Evolutionary conservation across 495 filamentous ascomycete species (phyloP).

Genomic region (Penicillium salamii): DNA sequence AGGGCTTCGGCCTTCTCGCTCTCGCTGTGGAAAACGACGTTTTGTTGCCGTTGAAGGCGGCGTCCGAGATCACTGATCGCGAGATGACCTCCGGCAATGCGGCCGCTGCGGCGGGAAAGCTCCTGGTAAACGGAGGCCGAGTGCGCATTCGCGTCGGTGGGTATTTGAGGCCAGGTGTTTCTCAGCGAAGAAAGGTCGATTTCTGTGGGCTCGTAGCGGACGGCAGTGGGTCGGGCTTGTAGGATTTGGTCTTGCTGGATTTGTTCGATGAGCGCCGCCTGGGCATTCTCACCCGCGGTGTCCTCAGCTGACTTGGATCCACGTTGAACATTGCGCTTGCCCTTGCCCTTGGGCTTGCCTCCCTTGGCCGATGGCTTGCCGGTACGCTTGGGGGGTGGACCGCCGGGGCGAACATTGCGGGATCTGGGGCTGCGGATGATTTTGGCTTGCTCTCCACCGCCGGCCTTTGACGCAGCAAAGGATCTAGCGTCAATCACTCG

Average conservation of each 20-base stretch:
- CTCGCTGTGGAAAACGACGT: constrained; percentile 39
- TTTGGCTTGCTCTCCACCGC: constrained; percentile 26
- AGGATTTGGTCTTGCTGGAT: constrained; percentile 31
- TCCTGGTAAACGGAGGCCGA: constrained; percentile 37
- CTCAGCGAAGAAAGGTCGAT: constrained; percentile 29
- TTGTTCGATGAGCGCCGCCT: constrained; percentile 27
- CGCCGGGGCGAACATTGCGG: constrained; percentile 20
- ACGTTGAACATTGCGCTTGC: constrained; percentile 10
- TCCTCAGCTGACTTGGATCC: constrained; percentile 9
- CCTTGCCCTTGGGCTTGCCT: not conserved
- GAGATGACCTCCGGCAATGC: constrained; percentile 38
- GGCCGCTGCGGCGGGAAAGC: constrained; percentile 33
- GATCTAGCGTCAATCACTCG: constrained; percentile 42
- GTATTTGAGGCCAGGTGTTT: constrained; percentile 45
- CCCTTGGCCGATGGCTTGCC: constrained; percentile 7
- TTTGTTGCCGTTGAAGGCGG: constrained; percentile 39
- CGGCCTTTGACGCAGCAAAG: constrained; percentile 30
- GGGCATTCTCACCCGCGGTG: constrained; percentile 24
- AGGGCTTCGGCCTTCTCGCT: constrained; percentile 38
- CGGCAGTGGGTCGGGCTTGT: constrained; percentile 27
- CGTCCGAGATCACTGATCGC: constrained; percentile 39
- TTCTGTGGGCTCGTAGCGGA: constrained; percentile 34
- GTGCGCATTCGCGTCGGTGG: constrained; percentile 25
- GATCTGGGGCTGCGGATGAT: constrained; percentile 33
- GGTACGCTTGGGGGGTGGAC: constrained; percentile 18